Conservation (phyloP, 192 early-diverging fungal genomes). For the Phycomyces nitens region DNA sequence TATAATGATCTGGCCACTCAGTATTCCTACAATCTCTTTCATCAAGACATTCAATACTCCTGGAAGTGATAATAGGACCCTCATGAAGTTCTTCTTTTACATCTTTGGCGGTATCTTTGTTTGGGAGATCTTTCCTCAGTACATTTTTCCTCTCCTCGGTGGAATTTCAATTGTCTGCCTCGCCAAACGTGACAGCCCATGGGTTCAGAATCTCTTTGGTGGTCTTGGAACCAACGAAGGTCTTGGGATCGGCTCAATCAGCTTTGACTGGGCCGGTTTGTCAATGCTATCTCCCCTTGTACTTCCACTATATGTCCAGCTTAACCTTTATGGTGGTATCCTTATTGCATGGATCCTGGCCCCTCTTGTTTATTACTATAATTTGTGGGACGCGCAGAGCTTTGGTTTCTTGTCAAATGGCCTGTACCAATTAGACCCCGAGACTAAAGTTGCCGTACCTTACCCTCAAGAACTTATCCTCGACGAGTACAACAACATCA, state of each 20-base stretch:
- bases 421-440: slow-evolving; percentile 39
- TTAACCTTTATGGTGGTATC: slow-evolving; percentile 67
- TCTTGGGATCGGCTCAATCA: slow-evolving; percentile 36
- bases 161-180: slow-evolving; percentile 37
- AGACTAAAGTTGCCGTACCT: slow-evolving; percentile 37
- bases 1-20: slow-evolving; percentile 53
- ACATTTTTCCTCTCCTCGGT: slow-evolving; percentile 35
- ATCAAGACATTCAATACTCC: too few relatives aligned
- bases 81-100: too few relatives aligned
- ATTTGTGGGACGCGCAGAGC: slow-evolving; percentile 46
- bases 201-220: slow-evolving; percentile 33
- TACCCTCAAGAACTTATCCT: slow-evolving; percentile 36
- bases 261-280: slow-evolving; percentile 41
- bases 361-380: slow-evolving; percentile 54
- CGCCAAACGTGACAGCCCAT: too few relatives aligned
- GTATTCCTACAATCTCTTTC: slow-evolving; percentile 43
- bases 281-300: slow-evolving; percentile 35
- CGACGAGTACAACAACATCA: slow-evolving; percentile 42
- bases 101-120: slow-evolving; percentile 26
- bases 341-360: slow-evolving; percentile 48
- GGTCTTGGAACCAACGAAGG: slow-evolving; percentile 32
- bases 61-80: too few relatives aligned
- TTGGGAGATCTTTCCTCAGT: slow-evolving; percentile 38
- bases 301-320: slow-evolving; percentile 65
- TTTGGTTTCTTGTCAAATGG: slow-evolving; percentile 50